These are phyloP conservation scores for Ceratobasidium sp. DNA, from an alignment of 1,284 basidiomycete species.

Conservation along the genomic window DNA sequence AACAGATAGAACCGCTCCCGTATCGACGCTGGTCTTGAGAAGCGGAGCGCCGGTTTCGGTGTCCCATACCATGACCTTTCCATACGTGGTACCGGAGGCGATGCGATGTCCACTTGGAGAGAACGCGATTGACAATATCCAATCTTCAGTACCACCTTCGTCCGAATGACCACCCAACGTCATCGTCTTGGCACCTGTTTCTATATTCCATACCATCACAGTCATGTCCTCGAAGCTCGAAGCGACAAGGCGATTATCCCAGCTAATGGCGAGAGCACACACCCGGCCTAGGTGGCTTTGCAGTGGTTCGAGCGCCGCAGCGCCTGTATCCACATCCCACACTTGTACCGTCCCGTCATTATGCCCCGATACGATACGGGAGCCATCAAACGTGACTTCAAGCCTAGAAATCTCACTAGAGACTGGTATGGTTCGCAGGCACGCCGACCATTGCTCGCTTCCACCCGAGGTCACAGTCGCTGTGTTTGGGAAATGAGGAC, in stretches of 20 bases:
- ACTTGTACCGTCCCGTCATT: constrained; percentile 2
- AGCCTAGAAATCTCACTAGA: background rate
- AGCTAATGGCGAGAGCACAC: background rate
- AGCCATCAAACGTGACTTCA: constrained; percentile 36
- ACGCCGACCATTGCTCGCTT: background rate
- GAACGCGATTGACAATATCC: background rate
- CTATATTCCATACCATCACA: constrained; percentile 22
- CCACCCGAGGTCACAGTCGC: background rate
- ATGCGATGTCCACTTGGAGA: background rate
- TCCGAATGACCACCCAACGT: background rate
- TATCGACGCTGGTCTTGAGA: background rate
- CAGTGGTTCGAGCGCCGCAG: constrained; percentile 1
- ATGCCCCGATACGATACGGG: background rate
- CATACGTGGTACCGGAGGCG: background rate
- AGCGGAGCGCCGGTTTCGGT: background rate
- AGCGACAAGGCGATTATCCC: background rate
- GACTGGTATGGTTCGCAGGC: background rate
- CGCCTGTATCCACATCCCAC: constrained; percentile 9
- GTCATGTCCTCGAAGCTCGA: background rate
- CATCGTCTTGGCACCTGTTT: background rate
- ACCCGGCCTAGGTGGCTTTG: background rate
- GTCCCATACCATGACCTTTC: background rate
- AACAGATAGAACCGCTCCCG: background rate
- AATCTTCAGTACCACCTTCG: background rate
- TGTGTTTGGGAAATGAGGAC: background rate